A percentile compares a stretch with the other conserved stretches of the same genome.
Conservation (phyloP, 495 filamentous ascomycete genomes). For the Aspergillus panamensis region DNA sequence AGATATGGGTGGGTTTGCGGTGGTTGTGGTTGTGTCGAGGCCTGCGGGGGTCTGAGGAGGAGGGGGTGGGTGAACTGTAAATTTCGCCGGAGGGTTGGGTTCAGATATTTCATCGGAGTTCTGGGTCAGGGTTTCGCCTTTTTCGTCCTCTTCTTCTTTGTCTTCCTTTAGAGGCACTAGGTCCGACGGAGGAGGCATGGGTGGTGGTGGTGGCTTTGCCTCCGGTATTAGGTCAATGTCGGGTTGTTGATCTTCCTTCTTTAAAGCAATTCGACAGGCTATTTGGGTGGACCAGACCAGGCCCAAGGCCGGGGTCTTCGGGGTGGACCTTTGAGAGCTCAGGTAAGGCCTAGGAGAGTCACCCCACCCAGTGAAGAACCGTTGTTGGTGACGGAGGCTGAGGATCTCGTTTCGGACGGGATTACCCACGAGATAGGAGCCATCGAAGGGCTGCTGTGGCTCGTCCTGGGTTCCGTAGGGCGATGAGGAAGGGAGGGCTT, state of each 20-base stretch:
- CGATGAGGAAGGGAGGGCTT: constrained; percentile 29
- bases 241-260: constrained; percentile 47
- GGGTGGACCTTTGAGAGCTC: constrained; percentile 19
- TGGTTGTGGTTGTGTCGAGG: not conserved
- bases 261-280: constrained; percentile 72
- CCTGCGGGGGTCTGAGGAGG: not conserved
- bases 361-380: constrained; percentile 94
- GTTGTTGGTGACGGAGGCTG: constrained; percentile 81
- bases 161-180: not conserved
- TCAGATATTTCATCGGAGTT: not conserved
- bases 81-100: not conserved
- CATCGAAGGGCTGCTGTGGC: constrained; percentile 31
- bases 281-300: constrained; percentile 90
- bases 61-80: not conserved
- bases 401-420: constrained; percentile 49
- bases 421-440: constrained; percentile 39
- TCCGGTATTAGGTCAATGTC: not conserved
- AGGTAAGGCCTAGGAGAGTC: constrained; percentile 39
- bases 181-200: too few species aligned
- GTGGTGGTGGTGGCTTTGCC: too few species aligned
- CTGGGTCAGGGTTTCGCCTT: not conserved
- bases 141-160: not conserved
- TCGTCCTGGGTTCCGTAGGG: constrained; percentile 36
- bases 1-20: not conserved
- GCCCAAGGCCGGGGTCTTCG: constrained; percentile 84